Conservation (phyloP, 768 basidiomycete species). For the Podaxis sp. region DNA sequence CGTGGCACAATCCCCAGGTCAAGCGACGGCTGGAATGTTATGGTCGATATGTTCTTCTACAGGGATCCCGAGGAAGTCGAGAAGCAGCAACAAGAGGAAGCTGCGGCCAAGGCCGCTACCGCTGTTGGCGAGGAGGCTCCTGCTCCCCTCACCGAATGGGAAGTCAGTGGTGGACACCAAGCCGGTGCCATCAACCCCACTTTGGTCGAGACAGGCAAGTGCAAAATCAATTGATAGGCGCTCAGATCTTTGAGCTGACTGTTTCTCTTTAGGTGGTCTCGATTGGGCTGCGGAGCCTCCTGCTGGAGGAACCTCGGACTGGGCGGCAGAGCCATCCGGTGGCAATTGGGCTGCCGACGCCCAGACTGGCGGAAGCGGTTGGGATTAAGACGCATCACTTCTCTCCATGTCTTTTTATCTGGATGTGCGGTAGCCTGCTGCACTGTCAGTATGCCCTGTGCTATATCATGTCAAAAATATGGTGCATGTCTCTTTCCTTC, state of each 20-base stretch:
- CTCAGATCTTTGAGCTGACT: constrained; percentile 12
- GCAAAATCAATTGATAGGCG: constrained; percentile 17
- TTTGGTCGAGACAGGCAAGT: constrained; percentile 63
- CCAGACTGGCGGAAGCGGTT: constrained; percentile 32
- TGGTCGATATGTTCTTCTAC: constrained; percentile 99
- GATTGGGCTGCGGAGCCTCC: constrained; percentile 81
- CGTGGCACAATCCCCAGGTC: constrained; percentile 92
- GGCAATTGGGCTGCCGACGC: constrained; percentile 42
- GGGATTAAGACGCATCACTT: constrained; percentile 32
- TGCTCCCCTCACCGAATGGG: constrained; percentile 61
- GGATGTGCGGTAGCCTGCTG: constrained; percentile 18
- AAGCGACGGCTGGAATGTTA: constrained; percentile 93
- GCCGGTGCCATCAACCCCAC: constrained; percentile 78
- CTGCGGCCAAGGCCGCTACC: constrained; percentile 77
- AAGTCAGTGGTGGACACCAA: constrained; percentile 64
- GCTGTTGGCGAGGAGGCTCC: constrained; percentile 50
- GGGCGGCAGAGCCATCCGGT: constrained; percentile 80
- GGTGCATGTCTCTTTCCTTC: constrained; percentile 19
- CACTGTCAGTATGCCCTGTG: constrained; percentile 19
- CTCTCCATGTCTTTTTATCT: constrained; percentile 10
- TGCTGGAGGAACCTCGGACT: constrained; percentile 59
- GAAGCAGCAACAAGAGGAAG: constrained; percentile 95
- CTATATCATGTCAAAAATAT: constrained; percentile 28
- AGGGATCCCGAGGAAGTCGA: constrained; percentile 99
- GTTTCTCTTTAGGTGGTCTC: constrained; percentile 53